Percentiles rank a stretch among this genome's conserved stretches.
Evolutionary conservation across 176 grass and related monocot species (phyloP).

Genomic region (Triticum timopheevii): DNA sequence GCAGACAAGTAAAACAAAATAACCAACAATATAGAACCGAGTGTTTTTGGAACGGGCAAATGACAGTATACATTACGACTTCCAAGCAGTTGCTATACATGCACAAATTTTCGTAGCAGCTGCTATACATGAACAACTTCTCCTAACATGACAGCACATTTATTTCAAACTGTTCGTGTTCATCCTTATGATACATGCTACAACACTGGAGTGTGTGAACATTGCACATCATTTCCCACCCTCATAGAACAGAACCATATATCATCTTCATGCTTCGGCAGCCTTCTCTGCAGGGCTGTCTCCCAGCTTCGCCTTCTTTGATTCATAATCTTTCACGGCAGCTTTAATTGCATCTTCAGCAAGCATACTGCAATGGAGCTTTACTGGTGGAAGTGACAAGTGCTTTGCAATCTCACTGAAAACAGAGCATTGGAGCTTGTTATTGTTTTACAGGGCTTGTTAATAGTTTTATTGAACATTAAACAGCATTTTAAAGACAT

Average conservation of each 20-base stretch:
- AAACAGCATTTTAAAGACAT: background rate
- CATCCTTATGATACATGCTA: slow-evolving; percentile 30
- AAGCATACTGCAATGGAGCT: slow-evolving; percentile 98
- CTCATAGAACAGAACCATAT: background rate
- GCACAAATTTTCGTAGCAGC: background rate
- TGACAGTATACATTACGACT: background rate
- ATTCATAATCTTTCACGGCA: slow-evolving; percentile 93
- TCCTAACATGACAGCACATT: slow-evolving; percentile 26
- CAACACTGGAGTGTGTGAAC: slow-evolving; percentile 19
- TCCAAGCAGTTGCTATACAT: background rate
- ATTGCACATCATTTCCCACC: slow-evolving; percentile 20
- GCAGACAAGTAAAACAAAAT: background rate
- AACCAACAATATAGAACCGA: background rate
- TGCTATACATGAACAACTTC: background rate
- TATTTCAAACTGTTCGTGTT: slow-evolving; percentile 33
- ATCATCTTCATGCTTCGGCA: slow-evolving; percentile 35
- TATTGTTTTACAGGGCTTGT: background rate
- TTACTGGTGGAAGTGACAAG: slow-evolving; percentile 94
- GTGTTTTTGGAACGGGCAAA: too few species aligned
- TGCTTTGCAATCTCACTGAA: slow-evolving; percentile 93
- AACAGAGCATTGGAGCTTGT: slow-evolving; percentile 12
- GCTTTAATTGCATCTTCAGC: slow-evolving; percentile 98
- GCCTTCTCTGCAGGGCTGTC: slow-evolving; percentile 23
- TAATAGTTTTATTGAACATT: background rate
- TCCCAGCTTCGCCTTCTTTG: slow-evolving; percentile 53